Evolutionary conservation across 2,329 filamentous ascomycete genomes (phyloP), one percentile per base, ranked within the genome.

Genomic region (Sarocladium brachiariae): DNA sequence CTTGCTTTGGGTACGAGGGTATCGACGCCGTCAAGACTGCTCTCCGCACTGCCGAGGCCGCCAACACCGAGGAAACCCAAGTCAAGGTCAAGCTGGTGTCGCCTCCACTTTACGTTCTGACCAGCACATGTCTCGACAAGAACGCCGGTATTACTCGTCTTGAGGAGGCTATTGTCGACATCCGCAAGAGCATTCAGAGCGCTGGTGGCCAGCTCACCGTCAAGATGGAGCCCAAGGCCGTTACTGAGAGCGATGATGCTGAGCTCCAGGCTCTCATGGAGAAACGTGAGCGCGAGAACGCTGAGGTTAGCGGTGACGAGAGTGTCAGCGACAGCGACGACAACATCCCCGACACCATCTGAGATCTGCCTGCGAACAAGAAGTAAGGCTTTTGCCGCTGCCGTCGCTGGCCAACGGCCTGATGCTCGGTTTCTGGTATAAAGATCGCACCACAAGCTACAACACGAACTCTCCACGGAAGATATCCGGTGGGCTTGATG

Each of bases 21-120:
- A 99, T 99, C 73, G 93, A 99, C 65, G 93, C 95, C 37, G 89
- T 99, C 70, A 99, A 99, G 82, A 80, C 83, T 30, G 91, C 95
- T 46, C 81, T 99, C 53, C 83, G 90, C 65, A 89, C 85, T 55
- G 95, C 93, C 53, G 93, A 99, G 75, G 87, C 87, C 54, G 84
- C 86, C 70, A 97, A 96, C 80, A 96, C 90, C 13, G 77, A 83
- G 51, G 90, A 96, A 51, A 93, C 85, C 62, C 89, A 95, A 70
- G 90, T 99, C 73, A 97, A 97, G 78, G 93, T 97, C 68, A 92
- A 91, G 74, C 86, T 99, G 48, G 93, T 99, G n/a, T 95, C 90
- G 23, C 93, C 93, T 38, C 95, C 93, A 30, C 82, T 99, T 52
- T 99, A 97, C 68, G 93, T 99, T 58, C 78, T 99, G 56, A 97